Evolutionary conservation across 306 rosid species (phyloP).

Genomic region (Cicer chorassanicum): DNA sequence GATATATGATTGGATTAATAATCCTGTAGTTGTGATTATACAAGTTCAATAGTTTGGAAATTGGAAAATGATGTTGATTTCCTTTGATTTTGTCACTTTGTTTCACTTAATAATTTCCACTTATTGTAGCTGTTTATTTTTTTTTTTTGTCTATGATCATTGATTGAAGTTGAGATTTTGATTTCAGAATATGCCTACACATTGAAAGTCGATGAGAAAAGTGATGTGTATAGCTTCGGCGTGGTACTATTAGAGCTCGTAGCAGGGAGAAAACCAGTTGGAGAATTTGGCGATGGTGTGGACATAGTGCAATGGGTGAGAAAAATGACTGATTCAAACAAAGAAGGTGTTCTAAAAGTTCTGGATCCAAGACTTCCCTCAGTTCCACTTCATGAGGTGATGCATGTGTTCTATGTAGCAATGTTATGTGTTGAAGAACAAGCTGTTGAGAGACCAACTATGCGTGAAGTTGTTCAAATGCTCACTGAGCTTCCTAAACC

Average conservation of each 20-base stretch:
- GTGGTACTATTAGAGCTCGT: conserved; percentile 83
- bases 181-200: conserved; percentile 90
- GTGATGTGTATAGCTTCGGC: conserved; percentile 89
- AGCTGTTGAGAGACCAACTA: conserved; percentile 76
- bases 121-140: not conserved
- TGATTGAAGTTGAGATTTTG: conserved; percentile 38
- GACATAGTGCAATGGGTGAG: conserved; percentile 90
- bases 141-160: not conserved
- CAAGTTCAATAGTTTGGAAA: not conserved
- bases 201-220: conserved; percentile 82
- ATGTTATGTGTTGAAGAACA: conserved; percentile 86
- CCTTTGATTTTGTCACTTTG: not conserved
- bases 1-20: conserved; percentile 21
- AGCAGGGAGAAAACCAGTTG: conserved; percentile 81
- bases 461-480: conserved; percentile 90
- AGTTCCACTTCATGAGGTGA: conserved; percentile 54
- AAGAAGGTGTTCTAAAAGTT: conserved; percentile 55
- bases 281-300: conserved; percentile 91
- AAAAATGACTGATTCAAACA: conserved; percentile 59
- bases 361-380: conserved; percentile 63
- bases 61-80: conserved; percentile 18
- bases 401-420: conserved; percentile 81
- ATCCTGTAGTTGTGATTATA: conserved; percentile 18
- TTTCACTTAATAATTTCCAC: conserved; percentile 4
- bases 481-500: conserved; percentile 80